These are phyloP conservation scores for Breynia disticha DNA, from an alignment of 441 rosid genomes.

Conservation along the genomic window DNA sequence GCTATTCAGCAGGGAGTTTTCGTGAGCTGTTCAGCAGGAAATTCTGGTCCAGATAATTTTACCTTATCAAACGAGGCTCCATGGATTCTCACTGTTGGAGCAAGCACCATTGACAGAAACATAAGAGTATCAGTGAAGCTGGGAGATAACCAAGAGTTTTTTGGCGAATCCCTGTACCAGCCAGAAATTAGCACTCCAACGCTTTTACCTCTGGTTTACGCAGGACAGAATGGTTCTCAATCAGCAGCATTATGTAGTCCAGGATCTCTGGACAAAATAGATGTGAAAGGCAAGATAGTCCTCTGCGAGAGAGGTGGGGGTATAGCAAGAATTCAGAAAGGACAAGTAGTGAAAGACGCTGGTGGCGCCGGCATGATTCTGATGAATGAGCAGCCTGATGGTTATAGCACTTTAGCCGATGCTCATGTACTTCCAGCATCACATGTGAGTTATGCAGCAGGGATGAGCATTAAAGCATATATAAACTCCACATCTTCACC, in stretches of 20 bases:
- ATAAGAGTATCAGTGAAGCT: constrained; percentile 35
- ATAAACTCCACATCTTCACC: constrained; percentile 37
- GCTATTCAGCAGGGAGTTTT: constrained; percentile 39
- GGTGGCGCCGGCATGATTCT: constrained; percentile 56
- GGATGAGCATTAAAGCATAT: constrained; percentile 25
- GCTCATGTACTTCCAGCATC: constrained; percentile 48
- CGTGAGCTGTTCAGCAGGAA: constrained; percentile 50
- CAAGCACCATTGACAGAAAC: constrained; percentile 48
- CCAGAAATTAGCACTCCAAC: constrained; percentile 24
- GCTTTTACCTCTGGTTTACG: constrained; percentile 34
- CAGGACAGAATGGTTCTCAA: constrained; percentile 23
- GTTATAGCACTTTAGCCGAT: constrained; percentile 35
- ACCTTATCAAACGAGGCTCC: constrained; percentile 42
- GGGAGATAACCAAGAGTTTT: constrained; percentile 40
- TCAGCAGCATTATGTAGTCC: constrained; percentile 25
- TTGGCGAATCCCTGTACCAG: constrained; percentile 47
- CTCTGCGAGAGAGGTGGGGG: constrained; percentile 41
- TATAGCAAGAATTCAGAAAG: constrained; percentile 30
- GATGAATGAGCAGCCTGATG: constrained; percentile 22
- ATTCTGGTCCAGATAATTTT: constrained; percentile 27
- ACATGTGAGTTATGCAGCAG: constrained; percentile 29
- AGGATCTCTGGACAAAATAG: constrained; percentile 26
- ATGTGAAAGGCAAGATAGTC: constrained; percentile 40
- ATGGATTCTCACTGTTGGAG: constrained; percentile 44
- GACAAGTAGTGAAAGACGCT: constrained; percentile 29